These are phyloP conservation scores for Peterozyma toletana DNA, from an alignment of 805 yeast genomes.

Conservation along the genomic window DNA sequence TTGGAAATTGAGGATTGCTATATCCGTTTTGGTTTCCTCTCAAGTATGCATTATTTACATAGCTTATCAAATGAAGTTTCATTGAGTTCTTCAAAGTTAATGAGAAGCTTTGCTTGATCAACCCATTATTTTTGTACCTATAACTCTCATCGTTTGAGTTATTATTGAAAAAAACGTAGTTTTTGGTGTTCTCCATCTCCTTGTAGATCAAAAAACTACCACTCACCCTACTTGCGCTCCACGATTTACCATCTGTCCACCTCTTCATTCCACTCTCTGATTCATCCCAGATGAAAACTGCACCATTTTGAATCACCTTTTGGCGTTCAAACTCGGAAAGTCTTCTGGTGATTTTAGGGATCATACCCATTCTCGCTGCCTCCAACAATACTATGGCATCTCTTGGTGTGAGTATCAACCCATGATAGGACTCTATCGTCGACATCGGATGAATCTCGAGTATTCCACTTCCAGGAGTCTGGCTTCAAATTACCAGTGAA, in stretches of 20 bases:
- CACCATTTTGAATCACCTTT: conserved; percentile 44
- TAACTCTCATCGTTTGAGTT: conserved; percentile 19
- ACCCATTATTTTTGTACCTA: conserved; percentile 41
- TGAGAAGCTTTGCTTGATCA: conserved; percentile 60
- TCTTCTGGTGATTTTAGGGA: conserved; percentile 55
- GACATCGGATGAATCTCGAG: background rate
- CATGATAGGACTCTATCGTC: conserved; percentile 53
- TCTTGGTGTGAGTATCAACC: conserved; percentile 44
- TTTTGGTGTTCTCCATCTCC: conserved; percentile 41
- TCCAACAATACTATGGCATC: conserved; percentile 64
- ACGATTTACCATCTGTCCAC: conserved; percentile 73
- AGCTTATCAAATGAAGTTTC: conserved; percentile 56
- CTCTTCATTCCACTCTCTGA: conserved; percentile 62
- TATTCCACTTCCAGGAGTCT: too few relatives aligned
- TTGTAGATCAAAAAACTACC: conserved; percentile 57
- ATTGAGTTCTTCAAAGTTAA: conserved; percentile 43
- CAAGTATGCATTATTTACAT: conserved; percentile 21
- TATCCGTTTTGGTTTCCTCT: conserved; percentile 6
- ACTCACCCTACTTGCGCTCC: conserved; percentile 68
- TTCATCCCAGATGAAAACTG: conserved; percentile 69
- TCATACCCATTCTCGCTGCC: conserved; percentile 48
- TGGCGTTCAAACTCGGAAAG: conserved; percentile 47
- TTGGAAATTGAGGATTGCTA: conserved; percentile 19
- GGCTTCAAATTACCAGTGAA: background rate
- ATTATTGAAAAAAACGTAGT: conserved; percentile 1